Evolutionary conservation across 176 grass and related monocot species (phyloP).

Genomic region (Oryza nivara): DNA sequence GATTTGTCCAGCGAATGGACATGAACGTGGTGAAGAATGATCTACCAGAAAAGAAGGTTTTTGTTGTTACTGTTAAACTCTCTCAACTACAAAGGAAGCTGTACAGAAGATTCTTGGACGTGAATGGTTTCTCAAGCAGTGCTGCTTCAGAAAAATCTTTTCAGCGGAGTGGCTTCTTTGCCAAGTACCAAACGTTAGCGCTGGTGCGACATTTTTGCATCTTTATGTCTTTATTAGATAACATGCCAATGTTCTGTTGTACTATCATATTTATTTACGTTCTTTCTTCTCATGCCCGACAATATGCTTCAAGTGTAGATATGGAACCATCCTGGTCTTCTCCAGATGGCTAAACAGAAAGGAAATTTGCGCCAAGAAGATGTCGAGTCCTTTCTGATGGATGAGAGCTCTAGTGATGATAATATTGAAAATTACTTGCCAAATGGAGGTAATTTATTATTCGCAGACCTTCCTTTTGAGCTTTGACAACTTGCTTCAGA

Average conservation of each 20-base stretch:
- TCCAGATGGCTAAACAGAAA: conserved; percentile 80
- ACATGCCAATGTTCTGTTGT: conserved; percentile 10
- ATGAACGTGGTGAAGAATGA: conserved; percentile 99
- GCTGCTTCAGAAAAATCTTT: conserved; percentile 71
- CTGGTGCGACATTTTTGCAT: conserved; percentile 54
- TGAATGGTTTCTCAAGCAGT: conserved; percentile 78
- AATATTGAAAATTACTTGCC: conserved; percentile 67
- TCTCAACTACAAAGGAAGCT: conserved; percentile 88
- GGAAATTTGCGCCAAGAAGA: conserved; percentile 65
- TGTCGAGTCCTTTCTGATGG: conserved; percentile 81
- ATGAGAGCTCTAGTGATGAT: conserved; percentile 91
- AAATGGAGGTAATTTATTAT: conserved; percentile 63
- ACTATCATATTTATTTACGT: conserved; percentile 1
- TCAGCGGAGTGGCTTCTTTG: conserved; percentile 79
- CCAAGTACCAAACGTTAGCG: conserved; percentile 86
- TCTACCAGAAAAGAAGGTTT: conserved; percentile 96
- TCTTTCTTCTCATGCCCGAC: conserved; percentile 25
- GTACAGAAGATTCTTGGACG: conserved; percentile 93
- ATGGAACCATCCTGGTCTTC: conserved; percentile 98
- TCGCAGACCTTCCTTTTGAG: not conserved
- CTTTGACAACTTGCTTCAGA: not conserved
- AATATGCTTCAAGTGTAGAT: conserved; percentile 58
- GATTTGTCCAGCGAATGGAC: conserved; percentile 96
- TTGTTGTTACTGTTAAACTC: conserved; percentile 95
- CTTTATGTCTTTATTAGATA: conserved; percentile 27